Base-by-base conservation (phyloP, 805 yeast genomes). In the Barnettozyma pratensis region DNA sequence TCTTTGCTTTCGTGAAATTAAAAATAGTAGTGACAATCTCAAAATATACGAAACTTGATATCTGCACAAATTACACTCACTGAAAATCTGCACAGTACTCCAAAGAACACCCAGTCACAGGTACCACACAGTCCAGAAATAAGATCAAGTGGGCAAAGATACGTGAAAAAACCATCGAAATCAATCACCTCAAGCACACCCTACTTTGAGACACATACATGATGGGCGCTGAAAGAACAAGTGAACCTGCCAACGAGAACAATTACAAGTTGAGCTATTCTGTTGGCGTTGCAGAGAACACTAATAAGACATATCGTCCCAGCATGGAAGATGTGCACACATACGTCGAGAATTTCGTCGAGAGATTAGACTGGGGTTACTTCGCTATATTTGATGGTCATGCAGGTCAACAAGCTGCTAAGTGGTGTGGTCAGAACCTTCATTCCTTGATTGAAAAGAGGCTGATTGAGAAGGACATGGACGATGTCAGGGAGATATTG, bases 271-370 rank as follows among this genome's bases (percentile, higher is more conserved):
- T 85, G 25, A 81, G 90, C 2, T 92, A 88, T 65, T 71, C 73
- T 41, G 96, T 90, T 12, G 97, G 97, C 4, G 96, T 92, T 7
- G 80, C 95, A n/a, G 97, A 90, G 57, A 91, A 89, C 65, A 81
- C 83, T 54, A 94, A 94, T 66, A 67, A 80, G 11, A 79, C 85
- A 54, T 91, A 81, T 63, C 75, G 99, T 49, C 80, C 85, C 45
- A 80, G 90, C 30, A 92, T 92, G 99, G 99, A 92, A 64, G 99
- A 92, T 65, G 94, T 92, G 7, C 98, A 92, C 65, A 87, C 95
- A 0, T 88, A 86, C 59, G 89, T 90, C 37, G 90, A 94, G 55
- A 90, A 91, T 70, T 91, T 87, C 71, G 94, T 91, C n/a, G 96
- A 88, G 57, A 66, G 89, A 49, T 71, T 85, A 31, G 97, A 90